Evolutionary conservation across 306 rosid species (phyloP), one percentile per base, ranked within the genome.

Genomic region (Citrullus mucosospermus): DNA sequence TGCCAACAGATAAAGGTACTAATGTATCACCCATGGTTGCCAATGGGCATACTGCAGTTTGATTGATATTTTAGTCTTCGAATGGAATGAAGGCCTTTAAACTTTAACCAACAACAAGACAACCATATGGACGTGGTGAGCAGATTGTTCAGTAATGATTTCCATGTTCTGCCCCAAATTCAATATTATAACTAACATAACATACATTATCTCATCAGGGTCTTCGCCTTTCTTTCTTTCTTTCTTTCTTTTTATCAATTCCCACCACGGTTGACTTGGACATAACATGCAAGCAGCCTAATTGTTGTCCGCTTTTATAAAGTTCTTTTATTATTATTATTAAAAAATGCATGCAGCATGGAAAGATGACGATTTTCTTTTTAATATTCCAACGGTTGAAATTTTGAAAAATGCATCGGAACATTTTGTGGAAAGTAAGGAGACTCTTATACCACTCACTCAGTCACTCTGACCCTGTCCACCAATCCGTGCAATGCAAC

Each of bases 81-180:
- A 63, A 63, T 16, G 46, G 22, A 63, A 63, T 9, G 70, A 39
- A 34, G 9, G 13, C n/a, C 44, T 62, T 62, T 62, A 62, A 63
- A 63, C 46, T 63, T 34, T 1, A 63, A 63, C 70, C 44, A 36
- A 8, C 50, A 17, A 41, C 28, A 16, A 60, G 17, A 60, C 38
- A 60, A 60, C 18, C 38, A 4, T 6, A 60, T 13, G 20, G 44
- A 68, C 75, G 75, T 68, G 75, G 75, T 2, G 18, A 12, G 36
- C 75, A 68, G 55, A 43, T 20, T 20, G 75, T 68, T 68, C 41
- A 68, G 55, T 68, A 68, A 68, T 68, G 75, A 68, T 68, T 41
- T 41, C 18, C 75, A 68, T 68, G 75, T 41, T 68, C 55, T 10
- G 73, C 51, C 73, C 20, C 44, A 39, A 66, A 66, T n/a, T 38